Conservation (phyloP, 768 basidiomycete species). For the Rhodosporidiobolus sp. region DNA sequence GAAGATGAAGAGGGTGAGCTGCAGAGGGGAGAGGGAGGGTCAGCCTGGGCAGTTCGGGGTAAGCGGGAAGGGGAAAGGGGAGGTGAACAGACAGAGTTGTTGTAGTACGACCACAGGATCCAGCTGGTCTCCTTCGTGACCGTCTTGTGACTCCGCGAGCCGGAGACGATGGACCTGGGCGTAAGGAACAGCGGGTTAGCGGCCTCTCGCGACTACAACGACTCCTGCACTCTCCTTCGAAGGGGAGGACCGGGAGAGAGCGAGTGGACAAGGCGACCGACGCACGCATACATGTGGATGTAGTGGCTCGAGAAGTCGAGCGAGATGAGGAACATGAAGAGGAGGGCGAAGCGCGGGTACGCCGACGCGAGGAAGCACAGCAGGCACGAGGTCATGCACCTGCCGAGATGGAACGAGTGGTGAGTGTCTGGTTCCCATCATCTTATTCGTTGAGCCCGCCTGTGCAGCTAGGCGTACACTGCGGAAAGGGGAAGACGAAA, state of each 20-base stretch:
- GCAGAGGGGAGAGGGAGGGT: background rate
- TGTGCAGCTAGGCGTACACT: no score
- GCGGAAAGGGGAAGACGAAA: background rate
- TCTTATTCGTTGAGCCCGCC: no score
- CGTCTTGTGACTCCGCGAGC: conserved; percentile 85
- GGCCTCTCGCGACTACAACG: background rate
- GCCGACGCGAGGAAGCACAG: conserved; percentile 88
- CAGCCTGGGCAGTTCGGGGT: background rate
- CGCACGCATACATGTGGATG: conserved; percentile 99
- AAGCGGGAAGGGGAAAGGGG: background rate
- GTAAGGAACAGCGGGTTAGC: background rate
- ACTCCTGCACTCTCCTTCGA: background rate
- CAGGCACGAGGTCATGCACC: conserved; percentile 93
- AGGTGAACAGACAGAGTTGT: conserved; percentile 53
- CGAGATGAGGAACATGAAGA: conserved; percentile 92
- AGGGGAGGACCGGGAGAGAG: background rate
- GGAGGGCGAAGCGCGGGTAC: conserved; percentile 76
- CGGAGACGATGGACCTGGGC: conserved; percentile 84
- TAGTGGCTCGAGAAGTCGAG: conserved; percentile 98
- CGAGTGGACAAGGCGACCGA: conserved; percentile 14
- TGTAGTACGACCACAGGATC: conserved; percentile 90
- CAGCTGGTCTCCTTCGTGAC: conserved; percentile 89
- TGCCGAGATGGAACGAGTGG: conserved; percentile 48
- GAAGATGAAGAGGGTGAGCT: conserved; percentile 84
- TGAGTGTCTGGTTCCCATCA: no score